phyloP scores from a whole-genome alignment of 345 rosid genomes.

The Eucalyptus curtisii region DNA sequence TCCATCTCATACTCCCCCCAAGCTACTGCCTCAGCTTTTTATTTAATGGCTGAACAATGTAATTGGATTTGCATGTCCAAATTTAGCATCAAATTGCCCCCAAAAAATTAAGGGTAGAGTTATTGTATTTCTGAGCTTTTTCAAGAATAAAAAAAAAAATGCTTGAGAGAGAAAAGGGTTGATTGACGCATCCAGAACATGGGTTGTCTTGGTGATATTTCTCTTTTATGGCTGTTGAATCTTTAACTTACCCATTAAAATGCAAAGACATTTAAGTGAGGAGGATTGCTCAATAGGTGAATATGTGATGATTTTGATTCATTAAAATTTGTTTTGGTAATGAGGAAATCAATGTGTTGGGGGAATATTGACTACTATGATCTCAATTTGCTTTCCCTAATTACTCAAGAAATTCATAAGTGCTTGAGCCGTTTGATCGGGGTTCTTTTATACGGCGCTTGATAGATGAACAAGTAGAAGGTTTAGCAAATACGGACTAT shows the following conservation, averaged over 20 bases:
- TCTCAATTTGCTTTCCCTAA: neutral
- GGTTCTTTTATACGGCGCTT: neutral
- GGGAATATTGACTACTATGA: neutral
- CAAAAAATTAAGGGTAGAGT: neutral
- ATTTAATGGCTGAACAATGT: neutral
- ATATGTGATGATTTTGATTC: neutral
- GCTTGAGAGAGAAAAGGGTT: fast-evolving
- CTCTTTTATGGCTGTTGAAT: neutral
- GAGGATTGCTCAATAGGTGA: neutral
- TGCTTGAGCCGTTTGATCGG: neutral
- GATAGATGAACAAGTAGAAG: neutral
- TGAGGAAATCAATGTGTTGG: neutral
- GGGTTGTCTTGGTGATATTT: neutral
- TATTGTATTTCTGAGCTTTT: neutral
- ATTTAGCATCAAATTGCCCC: neutral
- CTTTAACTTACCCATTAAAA: neutral
- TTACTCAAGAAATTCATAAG: fast-evolving
- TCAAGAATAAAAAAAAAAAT: neutral
- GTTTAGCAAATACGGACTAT: neutral
- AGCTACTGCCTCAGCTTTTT: neutral
- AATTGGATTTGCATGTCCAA: neutral
- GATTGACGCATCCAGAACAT: fast-evolving
- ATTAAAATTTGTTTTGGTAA: neutral
- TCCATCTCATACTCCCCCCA: neutral
- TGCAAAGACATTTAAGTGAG: too few species aligned